Evolutionary conservation across 2,329 filamentous ascomycete species (phyloP).

Genomic region (Fusarium decemcellulare): DNA sequence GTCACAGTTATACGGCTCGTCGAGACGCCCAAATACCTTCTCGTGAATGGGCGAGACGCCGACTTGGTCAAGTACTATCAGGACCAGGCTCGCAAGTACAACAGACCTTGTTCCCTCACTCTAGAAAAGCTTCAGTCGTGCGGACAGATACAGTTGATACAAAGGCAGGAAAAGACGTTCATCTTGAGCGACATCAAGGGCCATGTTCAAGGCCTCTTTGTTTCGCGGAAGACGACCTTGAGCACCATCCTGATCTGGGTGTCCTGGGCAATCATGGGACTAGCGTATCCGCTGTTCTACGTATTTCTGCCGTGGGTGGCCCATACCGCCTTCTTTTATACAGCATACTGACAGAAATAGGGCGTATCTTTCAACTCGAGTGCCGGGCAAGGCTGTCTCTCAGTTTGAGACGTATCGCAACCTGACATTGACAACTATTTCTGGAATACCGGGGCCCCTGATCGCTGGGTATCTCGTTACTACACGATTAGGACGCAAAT

Average conservation of each 20-base stretch:
- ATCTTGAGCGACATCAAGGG: neutral
- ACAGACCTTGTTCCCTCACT: constrained; percentile 14
- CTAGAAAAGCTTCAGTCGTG: constrained; percentile 11
- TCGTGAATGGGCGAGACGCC: constrained; percentile 3
- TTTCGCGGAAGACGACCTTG: constrained; percentile 16
- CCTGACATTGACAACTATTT: constrained; percentile 72
- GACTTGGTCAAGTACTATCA: constrained; percentile 19
- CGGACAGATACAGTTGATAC: constrained; percentile 50
- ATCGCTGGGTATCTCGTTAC: constrained; percentile 73
- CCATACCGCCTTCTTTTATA: neutral
- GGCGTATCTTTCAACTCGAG: constrained; percentile 6
- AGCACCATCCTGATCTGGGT: constrained; percentile 20
- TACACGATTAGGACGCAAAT: constrained; percentile 21
- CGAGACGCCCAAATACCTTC: constrained; percentile 24
- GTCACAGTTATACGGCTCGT: constrained; percentile 9
- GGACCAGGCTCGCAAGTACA: constrained; percentile 10
- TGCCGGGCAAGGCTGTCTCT: neutral
- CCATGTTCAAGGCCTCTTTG: constrained; percentile 17
- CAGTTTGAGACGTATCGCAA: constrained; percentile 26
- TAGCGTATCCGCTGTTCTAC: constrained; percentile 82
- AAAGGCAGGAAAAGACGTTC: constrained; percentile 44
- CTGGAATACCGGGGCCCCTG: constrained; percentile 77
- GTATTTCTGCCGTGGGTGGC: constrained; percentile 54
- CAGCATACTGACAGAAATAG: neutral
- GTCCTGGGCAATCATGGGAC: constrained; percentile 68